Evolutionary conservation across 164 flowering plant genomes (phyloP).

Genomic region (Liriodendron chinense): DNA sequence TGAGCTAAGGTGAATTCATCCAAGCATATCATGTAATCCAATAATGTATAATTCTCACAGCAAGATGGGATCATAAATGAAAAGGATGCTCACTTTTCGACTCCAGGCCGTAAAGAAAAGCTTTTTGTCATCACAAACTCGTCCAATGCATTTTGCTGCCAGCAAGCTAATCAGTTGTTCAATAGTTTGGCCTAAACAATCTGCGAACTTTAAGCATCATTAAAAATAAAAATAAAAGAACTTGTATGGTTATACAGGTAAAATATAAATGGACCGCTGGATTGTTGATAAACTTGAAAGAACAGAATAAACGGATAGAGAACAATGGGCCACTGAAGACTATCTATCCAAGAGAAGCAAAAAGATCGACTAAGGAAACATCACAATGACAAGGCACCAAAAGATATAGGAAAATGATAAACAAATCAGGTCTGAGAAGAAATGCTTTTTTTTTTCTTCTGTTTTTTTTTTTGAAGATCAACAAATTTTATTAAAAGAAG

Average conservation of each 20-base stretch:
- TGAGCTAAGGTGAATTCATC: neutral
- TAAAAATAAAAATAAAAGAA: neutral
- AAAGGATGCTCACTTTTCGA: slow-evolving; percentile 56
- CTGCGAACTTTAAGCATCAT: neutral
- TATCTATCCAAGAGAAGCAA: neutral
- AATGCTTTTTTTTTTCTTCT: no score
- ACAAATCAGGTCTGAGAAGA: no score
- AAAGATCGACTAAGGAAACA: neutral
- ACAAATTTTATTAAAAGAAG: no score
- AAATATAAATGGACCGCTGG: neutral
- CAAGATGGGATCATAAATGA: neutral
- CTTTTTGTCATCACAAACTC: slow-evolving; percentile 54
- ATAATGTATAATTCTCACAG: neutral
- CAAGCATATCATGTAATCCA: neutral
- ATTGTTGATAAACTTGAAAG: neutral
- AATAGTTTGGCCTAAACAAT: slow-evolving; percentile 1
- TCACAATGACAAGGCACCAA: no score
- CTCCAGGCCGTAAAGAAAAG: slow-evolving; percentile 79
- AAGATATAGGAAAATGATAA: no score
- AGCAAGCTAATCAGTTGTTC: slow-evolving; percentile 22
- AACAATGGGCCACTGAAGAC: neutral
- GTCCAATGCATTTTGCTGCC: slow-evolving; percentile 79
- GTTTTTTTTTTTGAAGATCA: no score
- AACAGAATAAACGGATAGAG: neutral
- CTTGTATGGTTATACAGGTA: neutral